phyloP scores from a whole-genome alignment of 352 stramenopile genomes.

The Globisporangium ultimum region DNA sequence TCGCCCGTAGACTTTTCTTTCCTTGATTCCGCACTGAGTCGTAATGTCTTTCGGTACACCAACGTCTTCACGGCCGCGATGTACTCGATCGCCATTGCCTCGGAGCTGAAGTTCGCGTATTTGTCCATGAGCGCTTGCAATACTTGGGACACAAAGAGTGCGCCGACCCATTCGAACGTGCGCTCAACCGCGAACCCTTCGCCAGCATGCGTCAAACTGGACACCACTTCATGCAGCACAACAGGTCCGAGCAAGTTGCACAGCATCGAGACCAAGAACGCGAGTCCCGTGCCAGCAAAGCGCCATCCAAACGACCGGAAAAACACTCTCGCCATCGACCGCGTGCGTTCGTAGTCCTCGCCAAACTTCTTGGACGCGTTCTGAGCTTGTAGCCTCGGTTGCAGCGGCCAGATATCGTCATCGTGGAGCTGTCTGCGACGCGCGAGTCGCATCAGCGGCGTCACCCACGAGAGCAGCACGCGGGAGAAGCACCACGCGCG shows the following conservation, averaged over 20 bases:
- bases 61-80: conserved; percentile 43
- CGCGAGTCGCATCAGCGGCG: conserved; percentile 39
- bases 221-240: conserved; percentile 40
- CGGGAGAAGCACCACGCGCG: conserved; percentile 22
- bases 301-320: conserved; percentile 26
- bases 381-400: conserved; percentile 22
- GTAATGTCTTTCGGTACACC: conserved; percentile 52
- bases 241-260: conserved; percentile 53
- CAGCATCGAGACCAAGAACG: conserved; percentile 43
- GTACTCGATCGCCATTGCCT: conserved; percentile 57
- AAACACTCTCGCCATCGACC: conserved; percentile 31
- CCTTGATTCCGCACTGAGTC: conserved; percentile 35
- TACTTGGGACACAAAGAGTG: conserved; percentile 45
- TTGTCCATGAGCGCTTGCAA: conserved; percentile 56
- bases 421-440: conserved; percentile 41
- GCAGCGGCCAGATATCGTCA: conserved; percentile 43
- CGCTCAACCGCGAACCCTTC: conserved; percentile 18
- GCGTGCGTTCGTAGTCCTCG: conserved; percentile 21
- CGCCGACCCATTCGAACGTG: conserved; percentile 28
- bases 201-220: conserved; percentile 16
- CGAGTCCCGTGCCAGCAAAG: conserved; percentile 37
- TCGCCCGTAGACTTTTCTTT: conserved; percentile 43
- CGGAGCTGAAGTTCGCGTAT: conserved; percentile 41
- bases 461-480: conserved; percentile 45
- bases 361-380: conserved; percentile 21